Base-by-base conservation (phyloP, 352 stramenopile genomes). In the Globisporangium viniferum region DNA sequence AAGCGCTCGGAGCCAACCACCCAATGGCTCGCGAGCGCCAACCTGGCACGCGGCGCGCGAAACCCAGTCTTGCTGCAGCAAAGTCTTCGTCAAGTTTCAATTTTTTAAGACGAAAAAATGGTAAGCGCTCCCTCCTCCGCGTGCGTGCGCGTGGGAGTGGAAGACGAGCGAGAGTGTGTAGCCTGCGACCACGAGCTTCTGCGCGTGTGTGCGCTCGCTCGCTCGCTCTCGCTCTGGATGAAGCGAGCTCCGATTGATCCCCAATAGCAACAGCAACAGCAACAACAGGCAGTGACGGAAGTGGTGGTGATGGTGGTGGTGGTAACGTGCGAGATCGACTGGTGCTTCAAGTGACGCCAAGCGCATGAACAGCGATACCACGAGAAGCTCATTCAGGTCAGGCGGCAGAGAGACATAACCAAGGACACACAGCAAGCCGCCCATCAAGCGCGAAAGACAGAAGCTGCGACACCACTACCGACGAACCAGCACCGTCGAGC, bases 51-150 rank as follows among this genome's bases (percentile, higher is more conserved):
- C 44, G 24, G 15, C 55, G n/a, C 46, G 31, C 56, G 69, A 70
- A 73, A 64, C 71, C 18, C 81, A 90, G 77, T 92, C 82, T 84
- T 82, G 81, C 89, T 92, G 82, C 82, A 79, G 79, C 81, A 73
- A 74, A 75, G 82, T 86, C 82, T 90, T 77, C 78, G 85, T 85
- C 82, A 93, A 91, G 79, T 90, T 90, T 88, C 79, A 88, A 88
- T 89, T 89, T 86, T 86, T 86, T 86, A 90, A 90, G 82, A 82
- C 78, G 84, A 75, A 85, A 93, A 89, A 81, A 93, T 93, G 85
- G 85, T 93, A 91, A 72, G 85, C 82, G 57, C 64, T 61, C 55
- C 35, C 31, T 61, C 55, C 55, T 41, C 59, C 54, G 18, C 5
- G 6, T 29, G 18, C 5, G 6, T 29, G 27, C n/a, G 15, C 36